Evolutionary conservation across 169 alveolate species (phyloP).

Genomic region (Cryptosporidium tyzzeri): DNA sequence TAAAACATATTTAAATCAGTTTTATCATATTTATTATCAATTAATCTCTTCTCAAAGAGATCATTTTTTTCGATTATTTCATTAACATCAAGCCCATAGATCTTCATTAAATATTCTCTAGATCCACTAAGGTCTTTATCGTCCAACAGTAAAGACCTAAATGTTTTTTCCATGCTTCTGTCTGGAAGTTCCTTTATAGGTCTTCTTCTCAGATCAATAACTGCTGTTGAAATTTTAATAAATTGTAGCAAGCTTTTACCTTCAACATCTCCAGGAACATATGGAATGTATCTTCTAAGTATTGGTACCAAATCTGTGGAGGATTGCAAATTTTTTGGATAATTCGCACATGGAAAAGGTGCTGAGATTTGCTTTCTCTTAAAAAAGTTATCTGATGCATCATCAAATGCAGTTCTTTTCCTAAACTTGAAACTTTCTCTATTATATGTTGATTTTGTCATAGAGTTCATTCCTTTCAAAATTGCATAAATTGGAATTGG

Average conservation of each 20-base stretch:
- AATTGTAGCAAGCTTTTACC: conserved; percentile 45
- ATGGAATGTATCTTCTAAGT: conserved; percentile 41
- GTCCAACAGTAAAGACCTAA: conserved; percentile 14
- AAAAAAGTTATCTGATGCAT: conserved; percentile 18
- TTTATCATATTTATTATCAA: neutral
- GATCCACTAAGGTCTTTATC: neutral
- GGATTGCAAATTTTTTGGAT: neutral
- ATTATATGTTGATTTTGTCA: neutral
- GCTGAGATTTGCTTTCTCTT: conserved; percentile 8
- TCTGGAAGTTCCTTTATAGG: conserved; percentile 69
- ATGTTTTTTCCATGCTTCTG: conserved; percentile 23
- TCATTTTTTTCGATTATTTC: conserved; percentile 11
- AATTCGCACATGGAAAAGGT: neutral
- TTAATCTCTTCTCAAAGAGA: neutral
- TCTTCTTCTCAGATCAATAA: conserved; percentile 54
- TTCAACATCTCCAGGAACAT: conserved; percentile 67
- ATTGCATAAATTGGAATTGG: conserved; percentile 44
- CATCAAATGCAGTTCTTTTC: conserved; percentile 48
- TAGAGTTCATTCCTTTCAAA: conserved; percentile 5
- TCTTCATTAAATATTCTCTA: conserved; percentile 16
- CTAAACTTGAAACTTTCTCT: conserved; percentile 3
- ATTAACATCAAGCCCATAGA: conserved; percentile 44
- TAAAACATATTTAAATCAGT: neutral
- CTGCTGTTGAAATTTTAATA: conserved; percentile 55
- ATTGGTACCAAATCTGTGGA: conserved; percentile 18